Evolutionary conservation across 2,329 filamentous ascomycete genomes (phyloP).

Genomic region (Coniochaeta prunicola): DNA sequence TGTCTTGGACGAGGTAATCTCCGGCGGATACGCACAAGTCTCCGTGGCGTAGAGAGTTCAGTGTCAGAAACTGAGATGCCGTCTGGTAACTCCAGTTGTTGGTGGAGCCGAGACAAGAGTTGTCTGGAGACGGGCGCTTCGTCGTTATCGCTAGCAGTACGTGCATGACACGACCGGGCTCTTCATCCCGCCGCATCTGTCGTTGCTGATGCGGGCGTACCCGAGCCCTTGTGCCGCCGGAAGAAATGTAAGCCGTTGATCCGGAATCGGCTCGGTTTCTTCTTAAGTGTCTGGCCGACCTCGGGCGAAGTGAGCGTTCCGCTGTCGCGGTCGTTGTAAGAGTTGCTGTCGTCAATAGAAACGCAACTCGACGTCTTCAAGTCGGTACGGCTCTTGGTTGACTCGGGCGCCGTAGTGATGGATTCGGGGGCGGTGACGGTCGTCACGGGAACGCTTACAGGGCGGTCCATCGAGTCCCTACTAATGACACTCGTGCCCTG

Average conservation of each 20-base stretch:
- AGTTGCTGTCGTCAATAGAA: constrained; percentile 10
- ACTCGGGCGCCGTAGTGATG: constrained; percentile 21
- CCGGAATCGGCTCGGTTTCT: constrained; percentile 56
- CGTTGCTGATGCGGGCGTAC: constrained; percentile 22
- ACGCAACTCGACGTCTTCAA: constrained; percentile 12
- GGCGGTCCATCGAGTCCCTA: constrained; percentile 47
- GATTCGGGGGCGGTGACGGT: constrained; percentile 30
- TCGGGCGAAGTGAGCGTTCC: constrained; percentile 27
- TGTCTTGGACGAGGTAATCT: background rate
- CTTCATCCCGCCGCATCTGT: constrained; percentile 19
- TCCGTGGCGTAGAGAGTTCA: background rate
- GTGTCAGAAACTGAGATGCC: background rate
- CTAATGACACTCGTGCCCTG: constrained; percentile 60
- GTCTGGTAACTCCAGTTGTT: background rate
- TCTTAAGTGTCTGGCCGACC: constrained; percentile 46
- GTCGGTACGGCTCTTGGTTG: constrained; percentile 16
- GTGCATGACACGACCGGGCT: background rate
- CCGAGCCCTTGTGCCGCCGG: constrained; percentile 41
- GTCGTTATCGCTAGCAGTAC: background rate
- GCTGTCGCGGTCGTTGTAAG: constrained; percentile 25
- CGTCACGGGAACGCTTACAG: constrained; percentile 32
- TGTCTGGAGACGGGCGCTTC: background rate
- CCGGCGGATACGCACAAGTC: background rate
- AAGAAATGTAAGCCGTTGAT: constrained; percentile 55
- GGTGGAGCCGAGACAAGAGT: background rate